A percentile compares a stretch with the other conserved stretches of the same genome.
Evolutionary conservation across 345 rosid genomes (phyloP).

Genomic region (Pugionium dolabratum): DNA sequence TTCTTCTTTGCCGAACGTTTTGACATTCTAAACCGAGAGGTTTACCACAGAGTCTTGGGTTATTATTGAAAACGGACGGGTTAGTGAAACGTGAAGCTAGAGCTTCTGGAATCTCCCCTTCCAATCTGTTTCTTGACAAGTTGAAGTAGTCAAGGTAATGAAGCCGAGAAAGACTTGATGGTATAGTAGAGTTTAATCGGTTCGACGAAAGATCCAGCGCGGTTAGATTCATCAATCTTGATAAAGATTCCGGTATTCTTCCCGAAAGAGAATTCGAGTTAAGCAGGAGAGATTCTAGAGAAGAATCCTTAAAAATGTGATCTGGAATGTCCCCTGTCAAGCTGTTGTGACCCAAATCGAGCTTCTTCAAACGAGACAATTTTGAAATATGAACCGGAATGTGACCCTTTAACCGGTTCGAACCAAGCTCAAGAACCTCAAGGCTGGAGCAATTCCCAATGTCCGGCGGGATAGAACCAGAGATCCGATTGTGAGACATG

Average conservation of each 20-base stretch:
- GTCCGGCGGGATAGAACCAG: constrained; percentile 60
- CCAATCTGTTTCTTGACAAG: constrained; percentile 64
- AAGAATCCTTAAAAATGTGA: constrained; percentile 53
- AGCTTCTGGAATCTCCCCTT: constrained; percentile 69
- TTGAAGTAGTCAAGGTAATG: constrained; percentile 56
- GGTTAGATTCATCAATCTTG: constrained; percentile 53
- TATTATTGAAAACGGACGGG: constrained; percentile 56
- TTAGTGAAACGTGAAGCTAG: constrained; percentile 57
- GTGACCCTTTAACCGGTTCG: constrained; percentile 55
- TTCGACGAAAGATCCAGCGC: constrained; percentile 65
- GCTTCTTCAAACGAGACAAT: constrained; percentile 57
- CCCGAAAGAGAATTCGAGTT: constrained; percentile 59
- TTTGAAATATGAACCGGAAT: constrained; percentile 57
- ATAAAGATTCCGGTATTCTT: constrained; percentile 57
- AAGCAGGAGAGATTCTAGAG: constrained; percentile 52
- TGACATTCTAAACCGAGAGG: constrained; percentile 64
- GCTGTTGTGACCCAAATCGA: constrained; percentile 60
- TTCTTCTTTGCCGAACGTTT: constrained; percentile 48
- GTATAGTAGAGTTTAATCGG: constrained; percentile 57
- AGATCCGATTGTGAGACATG: constrained; percentile 55
- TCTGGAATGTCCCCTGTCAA: constrained; percentile 59
- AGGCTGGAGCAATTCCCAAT: constrained; percentile 70
- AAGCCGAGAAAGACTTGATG: constrained; percentile 58
- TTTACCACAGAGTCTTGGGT: constrained; percentile 66
- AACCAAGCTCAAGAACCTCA: constrained; percentile 72